Evolutionary conservation across 83 land plant genomes (phyloP).

Genomic region (Thuja plicata): DNA sequence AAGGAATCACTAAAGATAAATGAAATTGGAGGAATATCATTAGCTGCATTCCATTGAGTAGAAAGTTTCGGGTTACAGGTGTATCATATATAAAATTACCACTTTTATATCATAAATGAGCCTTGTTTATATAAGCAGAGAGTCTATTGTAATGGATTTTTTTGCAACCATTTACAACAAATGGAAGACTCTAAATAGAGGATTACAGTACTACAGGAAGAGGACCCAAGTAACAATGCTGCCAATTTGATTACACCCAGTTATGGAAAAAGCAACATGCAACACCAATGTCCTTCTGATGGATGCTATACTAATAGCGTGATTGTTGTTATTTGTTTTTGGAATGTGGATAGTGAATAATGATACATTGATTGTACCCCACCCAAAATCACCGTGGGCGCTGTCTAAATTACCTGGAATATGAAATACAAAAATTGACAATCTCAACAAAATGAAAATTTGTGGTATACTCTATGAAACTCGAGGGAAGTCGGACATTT

Average conservation of each 20-base stretch:
- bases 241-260: not conserved
- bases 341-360: not conserved
- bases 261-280: not conserved
- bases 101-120: not conserved
- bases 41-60: not conserved
- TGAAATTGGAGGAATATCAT: not conserved
- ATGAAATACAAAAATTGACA: not conserved
- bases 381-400: not conserved
- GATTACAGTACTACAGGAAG: not conserved
- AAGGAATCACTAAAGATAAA: not conserved
- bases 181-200: not conserved
- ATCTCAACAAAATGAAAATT: not conserved
- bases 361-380: not conserved
- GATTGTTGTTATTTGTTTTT: not conserved
- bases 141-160: too few species aligned
- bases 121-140: not conserved
- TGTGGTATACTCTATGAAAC: not conserved
- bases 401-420: not conserved
- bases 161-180: not conserved
- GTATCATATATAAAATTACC: not conserved
- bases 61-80: not conserved
- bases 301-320: not conserved
- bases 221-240: not conserved
- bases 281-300: not conserved
- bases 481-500: not conserved